Conservation (phyloP, 768 basidiomycete genomes). For the Phanerochaete carnosa region DNA sequence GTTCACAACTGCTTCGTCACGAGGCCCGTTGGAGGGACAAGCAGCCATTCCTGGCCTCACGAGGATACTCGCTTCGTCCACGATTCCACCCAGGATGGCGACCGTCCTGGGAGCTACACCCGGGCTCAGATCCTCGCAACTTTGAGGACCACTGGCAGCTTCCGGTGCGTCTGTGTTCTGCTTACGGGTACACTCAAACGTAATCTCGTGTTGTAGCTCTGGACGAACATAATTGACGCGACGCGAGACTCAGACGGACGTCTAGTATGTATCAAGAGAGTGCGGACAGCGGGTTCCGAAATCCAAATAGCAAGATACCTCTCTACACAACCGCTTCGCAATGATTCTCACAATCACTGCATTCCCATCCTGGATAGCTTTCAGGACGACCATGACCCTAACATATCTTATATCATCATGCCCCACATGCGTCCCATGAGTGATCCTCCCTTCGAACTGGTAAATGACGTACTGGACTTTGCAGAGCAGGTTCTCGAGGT, state of each 20-base stretch:
- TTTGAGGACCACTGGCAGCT: constrained; percentile 9
- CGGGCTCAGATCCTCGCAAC: not conserved
- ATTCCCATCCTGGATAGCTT: constrained; percentile 20
- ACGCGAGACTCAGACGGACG: constrained; percentile 14
- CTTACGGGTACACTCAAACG: not conserved
- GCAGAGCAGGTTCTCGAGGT: constrained; percentile 21
- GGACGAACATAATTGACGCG: constrained; percentile 15
- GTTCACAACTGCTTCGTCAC: not conserved
- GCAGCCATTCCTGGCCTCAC: not conserved
- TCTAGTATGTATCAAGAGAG: constrained; percentile 17
- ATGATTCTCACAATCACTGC: constrained; percentile 21
- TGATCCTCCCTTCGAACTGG: constrained; percentile 17
- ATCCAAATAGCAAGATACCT: constrained; percentile 7
- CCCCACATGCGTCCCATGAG: constrained; percentile 14
- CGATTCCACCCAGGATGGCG: constrained; percentile 26
- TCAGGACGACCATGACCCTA: constrained; percentile 2
- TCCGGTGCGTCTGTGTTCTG: not conserved
- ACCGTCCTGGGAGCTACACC: constrained; percentile 24
- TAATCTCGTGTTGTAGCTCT: not conserved
- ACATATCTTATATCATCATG: constrained; percentile 11
- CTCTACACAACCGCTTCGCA: constrained; percentile 1
- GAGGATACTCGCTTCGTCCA: constrained; percentile 24
- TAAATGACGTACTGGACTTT: constrained; percentile 23
- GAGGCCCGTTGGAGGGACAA: not conserved
- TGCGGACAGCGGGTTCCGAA: constrained; percentile 7